These are phyloP conservation scores for Psidium guajava DNA, from an alignment of 345 rosid genomes.

Conservation along the genomic window DNA sequence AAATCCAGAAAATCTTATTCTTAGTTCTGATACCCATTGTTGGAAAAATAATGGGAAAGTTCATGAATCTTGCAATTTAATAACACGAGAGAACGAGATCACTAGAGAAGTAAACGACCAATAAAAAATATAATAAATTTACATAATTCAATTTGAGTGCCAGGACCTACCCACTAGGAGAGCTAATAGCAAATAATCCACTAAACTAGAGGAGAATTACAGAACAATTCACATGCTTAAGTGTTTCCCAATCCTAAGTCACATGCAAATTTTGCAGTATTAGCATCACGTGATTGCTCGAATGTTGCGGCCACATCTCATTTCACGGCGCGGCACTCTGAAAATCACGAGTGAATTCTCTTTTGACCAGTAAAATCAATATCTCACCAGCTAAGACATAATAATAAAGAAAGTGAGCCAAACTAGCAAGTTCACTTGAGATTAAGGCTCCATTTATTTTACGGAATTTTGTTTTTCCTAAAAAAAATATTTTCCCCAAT, in stretches of 20 bases:
- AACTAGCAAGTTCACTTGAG: neutral
- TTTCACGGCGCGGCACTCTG: neutral
- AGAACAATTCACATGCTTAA: neutral
- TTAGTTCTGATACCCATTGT: neutral
- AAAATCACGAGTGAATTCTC: neutral
- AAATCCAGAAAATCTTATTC: neutral
- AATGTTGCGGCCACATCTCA: too few relatives aligned
- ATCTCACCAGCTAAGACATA: neutral
- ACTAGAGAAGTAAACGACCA: neutral
- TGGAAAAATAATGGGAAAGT: neutral
- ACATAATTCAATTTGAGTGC: neutral
- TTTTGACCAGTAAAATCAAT: neutral
- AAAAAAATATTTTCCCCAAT: too few relatives aligned
- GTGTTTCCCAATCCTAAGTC: neutral
- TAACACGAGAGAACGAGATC: neutral
- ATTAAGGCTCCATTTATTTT: too few relatives aligned
- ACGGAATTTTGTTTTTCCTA: too few relatives aligned
- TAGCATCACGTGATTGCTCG: neutral
- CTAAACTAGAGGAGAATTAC: neutral
- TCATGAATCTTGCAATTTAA: neutral
- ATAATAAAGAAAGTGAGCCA: neutral
- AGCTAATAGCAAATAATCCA: neutral
- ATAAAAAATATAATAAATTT: neutral
- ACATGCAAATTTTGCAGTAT: neutral
- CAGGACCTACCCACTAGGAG: neutral